Conservation (phyloP, 2,329 filamentous ascomycete species). For the Ophiosphaerella narmari region DNA sequence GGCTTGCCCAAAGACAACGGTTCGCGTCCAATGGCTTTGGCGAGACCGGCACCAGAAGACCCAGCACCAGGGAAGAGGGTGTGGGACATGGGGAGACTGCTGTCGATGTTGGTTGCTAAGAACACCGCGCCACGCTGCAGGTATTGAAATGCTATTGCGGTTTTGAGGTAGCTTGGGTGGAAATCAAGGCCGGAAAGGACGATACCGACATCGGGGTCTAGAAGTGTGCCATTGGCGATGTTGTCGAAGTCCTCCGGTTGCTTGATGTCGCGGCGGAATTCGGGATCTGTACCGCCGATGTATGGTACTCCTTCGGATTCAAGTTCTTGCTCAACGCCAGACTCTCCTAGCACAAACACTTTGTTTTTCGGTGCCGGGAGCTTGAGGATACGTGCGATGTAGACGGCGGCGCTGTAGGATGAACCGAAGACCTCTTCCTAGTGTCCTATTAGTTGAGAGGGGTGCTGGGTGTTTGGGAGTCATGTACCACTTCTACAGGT, state of each 20-base stretch:
- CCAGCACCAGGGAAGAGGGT: constrained; percentile 92
- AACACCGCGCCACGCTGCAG: constrained; percentile 80
- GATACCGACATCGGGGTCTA: constrained; percentile 87
- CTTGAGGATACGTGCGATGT: constrained; percentile 90
- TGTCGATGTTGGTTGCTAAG: constrained; percentile 91
- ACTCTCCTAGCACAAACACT: constrained; percentile 91
- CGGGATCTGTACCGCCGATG: constrained; percentile 84
- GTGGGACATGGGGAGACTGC: constrained; percentile 80
- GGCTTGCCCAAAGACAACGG: constrained; percentile 89
- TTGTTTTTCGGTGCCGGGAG: constrained; percentile 81
- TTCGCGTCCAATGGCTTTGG: constrained; percentile 64
- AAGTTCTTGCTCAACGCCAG: constrained; percentile 88
- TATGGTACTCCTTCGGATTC: constrained; percentile 76
- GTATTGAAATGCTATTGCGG: constrained; percentile 84
- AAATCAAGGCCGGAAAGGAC: constrained; percentile 92
- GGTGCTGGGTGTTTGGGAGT: too few species aligned
- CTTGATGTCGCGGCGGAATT: constrained; percentile 74
- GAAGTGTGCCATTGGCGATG: constrained; percentile 71
- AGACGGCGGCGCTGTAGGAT: constrained; percentile 91
- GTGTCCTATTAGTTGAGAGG: constrained; percentile 3
- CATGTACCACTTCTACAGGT: constrained; percentile 65
- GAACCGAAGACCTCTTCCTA: constrained; percentile 94
- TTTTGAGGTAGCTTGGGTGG: constrained; percentile 93
- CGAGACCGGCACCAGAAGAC: constrained; percentile 75
- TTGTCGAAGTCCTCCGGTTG: constrained; percentile 75